Evolutionary conservation across 1,284 basidiomycete species (phyloP), one percentile per base, ranked within the genome.

Genomic region (Ganoderma meredithae): DNA sequence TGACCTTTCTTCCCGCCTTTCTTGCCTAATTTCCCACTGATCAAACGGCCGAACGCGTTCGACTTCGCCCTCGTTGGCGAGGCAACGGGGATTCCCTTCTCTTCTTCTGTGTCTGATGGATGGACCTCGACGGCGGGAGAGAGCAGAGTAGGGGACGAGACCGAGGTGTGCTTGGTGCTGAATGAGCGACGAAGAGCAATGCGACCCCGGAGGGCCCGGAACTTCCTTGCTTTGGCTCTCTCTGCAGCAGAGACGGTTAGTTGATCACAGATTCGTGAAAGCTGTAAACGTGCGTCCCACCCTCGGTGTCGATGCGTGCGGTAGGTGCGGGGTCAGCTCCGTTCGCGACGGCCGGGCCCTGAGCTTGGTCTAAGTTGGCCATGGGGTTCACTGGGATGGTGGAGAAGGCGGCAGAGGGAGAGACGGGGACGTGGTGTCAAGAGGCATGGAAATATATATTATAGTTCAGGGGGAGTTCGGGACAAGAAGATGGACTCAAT

Each of bases 161-260:
- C 61, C 13, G 71, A 72, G 3, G 66, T 40, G n/a, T 72, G 71
- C 60, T 69, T 67, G 33, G 68, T 69, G 62, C 66, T 72, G 68
- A 62, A 72, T 15, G 68, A 67, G 27, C 71, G 68, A 44, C 68
- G 71, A 27, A 69, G 68, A 44, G 66, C 61, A 39, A 71, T 63
- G 55, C 67, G 70, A 58, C 67, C 68, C 15, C 71, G 71, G 22
- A 72, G 62, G 17, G 68, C 68, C 15, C 71, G 66, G 2, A 72
- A 41, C 27, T 66, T 66, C 64, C 69, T 72, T 36, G 67, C 66
- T 53, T 68, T 71, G 61, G 52, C 52, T 31, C 27, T 53, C 25
- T 53, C 52, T 27, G 52, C 15, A 31, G 52, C 12, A 8, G 52
- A 53, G 52, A 25, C n/a, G 6, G n/a, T 31, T n/a, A 53, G 52